Evolutionary conservation across 148 eudicot genomes (phyloP).

Genomic region (Simmondsia chinensis): DNA sequence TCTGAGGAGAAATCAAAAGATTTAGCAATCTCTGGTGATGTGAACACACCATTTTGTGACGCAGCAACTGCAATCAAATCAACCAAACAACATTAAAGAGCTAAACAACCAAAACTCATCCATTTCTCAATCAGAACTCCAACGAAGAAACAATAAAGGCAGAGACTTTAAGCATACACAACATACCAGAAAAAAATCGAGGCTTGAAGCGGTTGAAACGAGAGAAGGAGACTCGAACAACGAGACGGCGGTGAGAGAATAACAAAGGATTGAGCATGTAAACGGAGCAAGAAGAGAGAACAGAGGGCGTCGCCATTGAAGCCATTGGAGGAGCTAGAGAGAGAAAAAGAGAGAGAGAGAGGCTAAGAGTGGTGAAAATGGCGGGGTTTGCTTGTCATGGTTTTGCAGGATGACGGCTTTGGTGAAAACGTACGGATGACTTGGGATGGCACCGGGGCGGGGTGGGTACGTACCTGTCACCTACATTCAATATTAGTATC

Average conservation of each 20-base stretch:
- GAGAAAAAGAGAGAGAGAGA: no score
- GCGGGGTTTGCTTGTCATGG: no score
- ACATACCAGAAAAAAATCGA: conserved; percentile 38
- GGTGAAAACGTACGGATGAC: no score
- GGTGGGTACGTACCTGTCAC: no score
- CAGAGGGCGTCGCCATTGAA: conserved; percentile 32
- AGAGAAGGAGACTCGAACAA: conserved; percentile 13
- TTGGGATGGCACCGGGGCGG: no score
- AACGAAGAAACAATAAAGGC: neutral
- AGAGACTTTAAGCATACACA: neutral
- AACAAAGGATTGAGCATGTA: conserved; percentile 50
- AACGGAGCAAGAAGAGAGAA: conserved; percentile 46
- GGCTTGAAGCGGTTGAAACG: conserved; percentile 17
- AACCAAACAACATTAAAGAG: neutral
- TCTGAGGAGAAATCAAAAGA: conserved; percentile 73
- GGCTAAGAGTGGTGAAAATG: no score
- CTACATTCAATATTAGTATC: no score
- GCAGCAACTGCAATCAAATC: conserved; percentile 34
- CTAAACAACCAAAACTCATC: neutral
- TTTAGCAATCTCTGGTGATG: conserved; percentile 73
- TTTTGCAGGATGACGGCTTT: no score
- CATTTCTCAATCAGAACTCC: neutral
- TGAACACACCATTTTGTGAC: conserved; percentile 49
- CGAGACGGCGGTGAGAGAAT: conserved; percentile 41
- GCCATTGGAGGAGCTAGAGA: no score